phyloP scores from a whole-genome alignment of 225 moss, liverwort and hornwort species.

The Polytrichum formosum region DNA sequence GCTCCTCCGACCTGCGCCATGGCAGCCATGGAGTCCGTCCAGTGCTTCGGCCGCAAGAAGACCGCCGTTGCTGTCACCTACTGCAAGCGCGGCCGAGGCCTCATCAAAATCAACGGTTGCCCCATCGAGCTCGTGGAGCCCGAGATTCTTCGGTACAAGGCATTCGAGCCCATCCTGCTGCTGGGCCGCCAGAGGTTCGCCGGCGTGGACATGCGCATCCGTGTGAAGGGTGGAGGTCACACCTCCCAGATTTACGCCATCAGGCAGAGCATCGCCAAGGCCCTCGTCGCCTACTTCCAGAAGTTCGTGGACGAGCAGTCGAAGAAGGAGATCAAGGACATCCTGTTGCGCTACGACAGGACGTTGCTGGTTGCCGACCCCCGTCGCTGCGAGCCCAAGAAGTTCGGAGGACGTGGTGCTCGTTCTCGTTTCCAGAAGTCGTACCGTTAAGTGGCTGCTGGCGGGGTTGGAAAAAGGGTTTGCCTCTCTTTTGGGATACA shows the following conservation, averaged over 20 bases:
- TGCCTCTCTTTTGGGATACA: neutral
- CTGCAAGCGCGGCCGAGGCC: conserved; percentile 15
- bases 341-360: conserved; percentile 10
- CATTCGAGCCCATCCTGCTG: conserved; percentile 19
- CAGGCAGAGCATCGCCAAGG: conserved; percentile 14
- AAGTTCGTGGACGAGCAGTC: conserved; percentile 13
- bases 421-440: conserved; percentile 15
- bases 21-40: conserved; percentile 15
- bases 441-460: conserved; percentile 4
- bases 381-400: conserved; percentile 15
- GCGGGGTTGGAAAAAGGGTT: neutral
- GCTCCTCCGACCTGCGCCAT: neutral
- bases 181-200: conserved; percentile 15
- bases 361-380: conserved; percentile 11
- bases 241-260: conserved; percentile 17
- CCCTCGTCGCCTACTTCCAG: conserved; percentile 10
- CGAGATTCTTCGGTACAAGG: conserved; percentile 17
- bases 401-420: conserved; percentile 14
- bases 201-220: conserved; percentile 20
- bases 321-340: conserved; percentile 15
- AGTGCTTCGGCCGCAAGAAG: conserved; percentile 22
- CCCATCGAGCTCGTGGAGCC: conserved; percentile 21
- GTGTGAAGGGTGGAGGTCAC: conserved; percentile 16
- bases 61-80: conserved; percentile 16
- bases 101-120: conserved; percentile 18